These are phyloP conservation scores for Metarhizium anisopliae DNA, from an alignment of 2,329 filamentous ascomycete species.

Conservation along the genomic window DNA sequence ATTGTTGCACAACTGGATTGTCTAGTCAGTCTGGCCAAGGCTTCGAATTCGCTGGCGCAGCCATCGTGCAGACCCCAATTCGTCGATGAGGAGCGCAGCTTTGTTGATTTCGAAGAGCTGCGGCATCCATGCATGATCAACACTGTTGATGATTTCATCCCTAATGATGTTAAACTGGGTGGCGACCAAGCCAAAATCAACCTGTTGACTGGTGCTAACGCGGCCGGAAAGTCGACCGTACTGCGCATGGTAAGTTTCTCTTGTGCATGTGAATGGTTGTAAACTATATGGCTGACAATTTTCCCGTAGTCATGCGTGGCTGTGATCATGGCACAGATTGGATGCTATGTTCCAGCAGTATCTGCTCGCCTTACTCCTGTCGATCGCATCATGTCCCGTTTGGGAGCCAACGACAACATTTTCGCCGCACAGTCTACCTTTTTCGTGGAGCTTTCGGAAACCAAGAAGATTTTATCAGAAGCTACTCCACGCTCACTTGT, in stretches of 20 bases:
- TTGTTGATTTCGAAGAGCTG: slow-evolving; percentile 86
- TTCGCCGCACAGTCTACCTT: slow-evolving; percentile 97
- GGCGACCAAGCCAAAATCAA: slow-evolving; percentile 76
- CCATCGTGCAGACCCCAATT: slow-evolving; percentile 87
- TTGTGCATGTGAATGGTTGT: not conserved
- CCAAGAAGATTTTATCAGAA: slow-evolving; percentile 93
- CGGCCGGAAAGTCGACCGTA: slow-evolving; percentile 93
- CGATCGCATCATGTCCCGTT: slow-evolving; percentile 96
- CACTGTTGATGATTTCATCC: slow-evolving; percentile 88
- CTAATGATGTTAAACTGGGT: slow-evolving; percentile 84
- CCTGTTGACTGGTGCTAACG: slow-evolving; percentile 89
- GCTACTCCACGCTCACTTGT: slow-evolving; percentile 90
- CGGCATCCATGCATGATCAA: slow-evolving; percentile 92
- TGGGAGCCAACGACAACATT: slow-evolving; percentile 97
- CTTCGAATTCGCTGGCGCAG: slow-evolving; percentile 72
- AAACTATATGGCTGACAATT: not conserved
- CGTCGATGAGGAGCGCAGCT: slow-evolving; percentile 72
- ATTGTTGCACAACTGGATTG: slow-evolving; percentile 91
- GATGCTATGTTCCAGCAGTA: slow-evolving; percentile 79
- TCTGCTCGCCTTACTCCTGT: slow-evolving; percentile 80
- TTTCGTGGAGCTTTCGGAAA: slow-evolving; percentile 95
- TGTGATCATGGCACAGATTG: slow-evolving; percentile 95
- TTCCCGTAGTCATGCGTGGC: slow-evolving; percentile 70
- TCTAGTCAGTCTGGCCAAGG: slow-evolving; percentile 83
- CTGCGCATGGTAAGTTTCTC: slow-evolving; percentile 68